A percentile compares a stretch with the other conserved stretches of the same genome.
Conservation (phyloP, 1,139 yeast genomes). For the Lodderomyces orthopsilosis region DNA sequence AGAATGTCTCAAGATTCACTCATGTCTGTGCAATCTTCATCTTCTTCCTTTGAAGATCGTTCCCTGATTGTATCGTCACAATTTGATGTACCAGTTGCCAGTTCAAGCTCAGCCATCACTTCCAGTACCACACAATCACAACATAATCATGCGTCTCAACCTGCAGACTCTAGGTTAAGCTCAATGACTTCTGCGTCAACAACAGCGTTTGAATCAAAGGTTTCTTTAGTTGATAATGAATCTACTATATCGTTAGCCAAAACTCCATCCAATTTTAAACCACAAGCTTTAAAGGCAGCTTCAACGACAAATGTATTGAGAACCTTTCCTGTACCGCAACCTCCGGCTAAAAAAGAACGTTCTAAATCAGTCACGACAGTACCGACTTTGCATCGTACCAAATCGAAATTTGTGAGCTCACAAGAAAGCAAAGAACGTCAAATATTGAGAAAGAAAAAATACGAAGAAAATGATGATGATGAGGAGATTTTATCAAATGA, state of each 20-base stretch:
- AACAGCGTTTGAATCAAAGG: slow-evolving; percentile 2
- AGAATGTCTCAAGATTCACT: slow-evolving; percentile 40
- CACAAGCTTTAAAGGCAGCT: slow-evolving; percentile 9
- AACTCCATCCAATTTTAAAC: slow-evolving; percentile 2
- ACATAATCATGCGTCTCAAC: not conserved
- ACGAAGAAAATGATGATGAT: slow-evolving; percentile 45
- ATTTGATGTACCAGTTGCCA: slow-evolving; percentile 22
- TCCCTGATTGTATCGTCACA: slow-evolving; percentile 36
- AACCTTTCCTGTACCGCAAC: slow-evolving; percentile 1
- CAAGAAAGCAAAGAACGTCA: slow-evolving; percentile 41
- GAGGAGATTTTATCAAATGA: slow-evolving; percentile 41
- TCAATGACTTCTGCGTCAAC: slow-evolving; percentile 27
- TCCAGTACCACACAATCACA: slow-evolving; percentile 1
- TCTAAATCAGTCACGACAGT: slow-evolving; percentile 12
- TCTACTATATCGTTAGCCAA: slow-evolving; percentile 2
- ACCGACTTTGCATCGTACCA: slow-evolving; percentile 29
- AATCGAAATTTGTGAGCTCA: slow-evolving; percentile 34
- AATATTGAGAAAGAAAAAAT: slow-evolving; percentile 38
- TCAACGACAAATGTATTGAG: slow-evolving; percentile 11
- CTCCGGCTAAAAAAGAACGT: slow-evolving; percentile 4
- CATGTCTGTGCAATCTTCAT: slow-evolving; percentile 32
- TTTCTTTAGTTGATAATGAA: not conserved
- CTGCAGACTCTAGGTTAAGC: slow-evolving; percentile 34
- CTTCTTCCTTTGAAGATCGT: slow-evolving; percentile 32
- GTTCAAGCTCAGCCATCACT: slow-evolving; percentile 3